A percentile compares a stretch with the other conserved stretches of the same genome.
Evolutionary conservation across 345 rosid genomes (phyloP).

Genomic region (Leavenworthia alabamica): DNA sequence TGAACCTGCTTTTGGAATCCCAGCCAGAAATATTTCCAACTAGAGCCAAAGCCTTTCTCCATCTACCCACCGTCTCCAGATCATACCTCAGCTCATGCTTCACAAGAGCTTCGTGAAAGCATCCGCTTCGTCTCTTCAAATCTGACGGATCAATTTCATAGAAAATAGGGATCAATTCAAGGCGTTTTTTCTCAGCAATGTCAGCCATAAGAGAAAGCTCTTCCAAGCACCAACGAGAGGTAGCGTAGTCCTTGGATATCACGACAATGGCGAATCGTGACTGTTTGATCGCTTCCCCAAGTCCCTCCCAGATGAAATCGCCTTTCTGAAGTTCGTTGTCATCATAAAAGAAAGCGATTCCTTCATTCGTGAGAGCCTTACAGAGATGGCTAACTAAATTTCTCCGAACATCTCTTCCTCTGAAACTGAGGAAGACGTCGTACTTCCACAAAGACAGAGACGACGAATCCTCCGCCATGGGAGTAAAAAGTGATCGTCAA

Average conservation of each 20-base stretch:
- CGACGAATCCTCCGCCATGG: background rate
- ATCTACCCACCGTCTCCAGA: background rate
- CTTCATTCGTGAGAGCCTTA: background rate
- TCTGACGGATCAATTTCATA: conserved; percentile 12
- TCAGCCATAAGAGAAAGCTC: background rate
- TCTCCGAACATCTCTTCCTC: conserved; percentile 14
- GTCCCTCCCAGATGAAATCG: background rate
- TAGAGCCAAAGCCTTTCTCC: conserved; percentile 2
- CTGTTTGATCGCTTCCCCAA: background rate
- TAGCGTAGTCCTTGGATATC: background rate
- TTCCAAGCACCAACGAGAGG: conserved; percentile 21
- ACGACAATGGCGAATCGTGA: conserved; percentile 14
- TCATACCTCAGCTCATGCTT: background rate
- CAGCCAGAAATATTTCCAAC: conserved; percentile 21
- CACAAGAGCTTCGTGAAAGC: background rate
- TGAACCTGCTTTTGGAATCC: conserved; percentile 15
- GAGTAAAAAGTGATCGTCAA: background rate
- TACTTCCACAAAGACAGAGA: conserved; percentile 8
- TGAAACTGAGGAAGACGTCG: conserved; percentile 24
- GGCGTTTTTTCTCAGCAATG: background rate
- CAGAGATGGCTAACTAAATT: conserved; percentile 6
- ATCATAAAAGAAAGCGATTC: conserved; percentile 6
- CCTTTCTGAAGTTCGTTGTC: conserved; percentile 6
- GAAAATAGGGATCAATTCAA: conserved; percentile 7
- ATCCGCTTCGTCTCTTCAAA: conserved; percentile 2